phyloP scores from a whole-genome alignment of 305 asterid species.

The Striga hermonthica region DNA sequence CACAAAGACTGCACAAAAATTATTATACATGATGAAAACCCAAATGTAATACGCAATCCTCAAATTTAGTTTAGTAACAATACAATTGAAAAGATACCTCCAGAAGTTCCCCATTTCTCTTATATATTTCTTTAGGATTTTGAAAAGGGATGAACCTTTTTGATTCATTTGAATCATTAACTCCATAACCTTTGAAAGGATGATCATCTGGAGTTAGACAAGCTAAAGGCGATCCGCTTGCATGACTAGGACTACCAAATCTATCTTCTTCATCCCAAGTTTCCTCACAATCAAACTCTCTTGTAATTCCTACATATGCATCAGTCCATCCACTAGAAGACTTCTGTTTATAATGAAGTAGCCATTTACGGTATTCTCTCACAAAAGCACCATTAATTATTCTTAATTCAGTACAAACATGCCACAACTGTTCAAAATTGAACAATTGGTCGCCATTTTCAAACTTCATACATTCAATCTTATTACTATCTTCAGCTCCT shows the following conservation, averaged over 20 bases:
- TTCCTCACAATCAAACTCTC: constrained; percentile 67
- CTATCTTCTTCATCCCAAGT: constrained; percentile 62
- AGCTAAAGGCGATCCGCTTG: constrained; percentile 86
- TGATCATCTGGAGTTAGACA: constrained; percentile 79
- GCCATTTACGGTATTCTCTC: constrained; percentile 54
- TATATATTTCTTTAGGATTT: constrained; percentile 69
- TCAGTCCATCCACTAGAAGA: constrained; percentile 66
- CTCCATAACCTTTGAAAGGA: constrained; percentile 68
- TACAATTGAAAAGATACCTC: constrained; percentile 58
- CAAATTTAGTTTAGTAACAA: constrained; percentile 25
- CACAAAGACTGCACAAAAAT: constrained; percentile 75
- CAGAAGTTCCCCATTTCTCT: constrained; percentile 89
- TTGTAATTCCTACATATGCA: constrained; percentile 58
- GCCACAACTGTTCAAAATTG: constrained; percentile 57
- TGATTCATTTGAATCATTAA: constrained; percentile 41
- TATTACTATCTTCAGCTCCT: constrained; percentile 36
- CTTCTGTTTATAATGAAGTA: constrained; percentile 53
- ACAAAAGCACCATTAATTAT: constrained; percentile 52
- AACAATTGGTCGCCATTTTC: constrained; percentile 36
- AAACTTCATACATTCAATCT: constrained; percentile 36
- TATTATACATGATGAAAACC: constrained; percentile 25
- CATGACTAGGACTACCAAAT: constrained; percentile 56
- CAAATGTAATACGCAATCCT: constrained; percentile 22
- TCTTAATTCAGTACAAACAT: constrained; percentile 51
- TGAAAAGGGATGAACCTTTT: constrained; percentile 63